Evolutionary conservation across 2,329 filamentous ascomycete species (phyloP), one percentile per base, ranked within the genome.

Genomic region (Corinectria fuckeliana): DNA sequence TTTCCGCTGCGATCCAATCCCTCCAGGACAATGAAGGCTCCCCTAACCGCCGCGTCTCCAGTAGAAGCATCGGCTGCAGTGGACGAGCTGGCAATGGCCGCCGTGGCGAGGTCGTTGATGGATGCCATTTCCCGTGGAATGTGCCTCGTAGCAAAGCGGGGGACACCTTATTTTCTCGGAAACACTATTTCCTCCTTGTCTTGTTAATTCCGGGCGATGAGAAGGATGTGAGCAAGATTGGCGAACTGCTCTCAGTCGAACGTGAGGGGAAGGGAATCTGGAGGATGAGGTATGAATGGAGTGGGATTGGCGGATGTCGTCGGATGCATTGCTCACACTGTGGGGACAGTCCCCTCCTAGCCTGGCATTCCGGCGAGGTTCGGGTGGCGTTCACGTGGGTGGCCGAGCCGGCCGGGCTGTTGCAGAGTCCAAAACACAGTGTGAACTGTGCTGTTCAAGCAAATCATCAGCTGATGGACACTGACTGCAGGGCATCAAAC

Each of bases 1-100:
- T 97, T 97, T 56, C 93, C 93, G 41, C 93, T 92, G 64, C 92
- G 87, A 71, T 97, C 93, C 62, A 97, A 82, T 2, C 93, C 93
- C 79, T 97, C 93, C 56, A 97, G 86, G 4, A 94, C 90, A 52
- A 97, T 85, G 28, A 97, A 85, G 11, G 88, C 87, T 45, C 93
- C 93, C 32, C 68, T 63, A 41, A 32, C 54, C 14, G 32, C 20
- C 14, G 32, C 34, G 54, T 48, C 69, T 50, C 54, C 71, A 5
- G 30, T 32, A 6, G 58, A 30, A 64, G 61, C n/a, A n/a, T n/a
- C 54, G 26, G 69, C 68, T 47, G 69, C 71, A 51, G 67, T 67
- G n/a, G 75, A 75, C 10, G 78, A 77, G 32, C 76, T 75, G 42
- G 79, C 78, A 21, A 80, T 81, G 30, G 80, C 81, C 49, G 80